Base-by-base conservation (phyloP, 164 flowering plant species). In the Chloranthus sessilifolius region DNA sequence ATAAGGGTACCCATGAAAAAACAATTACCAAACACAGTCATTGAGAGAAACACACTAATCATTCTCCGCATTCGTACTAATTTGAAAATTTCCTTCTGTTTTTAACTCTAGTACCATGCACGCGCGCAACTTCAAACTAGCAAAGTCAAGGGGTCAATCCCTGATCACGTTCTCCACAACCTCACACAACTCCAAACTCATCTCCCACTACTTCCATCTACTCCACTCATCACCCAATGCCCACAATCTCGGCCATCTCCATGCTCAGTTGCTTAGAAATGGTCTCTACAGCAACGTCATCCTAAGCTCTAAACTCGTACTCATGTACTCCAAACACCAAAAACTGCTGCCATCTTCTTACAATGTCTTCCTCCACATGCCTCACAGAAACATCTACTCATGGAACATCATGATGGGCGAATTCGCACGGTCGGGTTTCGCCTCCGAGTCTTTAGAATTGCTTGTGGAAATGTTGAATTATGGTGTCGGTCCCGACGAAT, bases 331-430 rank as follows among this genome's bases (percentile, higher is more conserved):
- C 45, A 55, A 54, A 25, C 60, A 48, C 44, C 14, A 35, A 22
- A 30, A 28, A 3, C 55, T 54, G 36, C 43, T 62, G 21, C 59
- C 65, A 5, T 21, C 43, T 22, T 40, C 65, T 9, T 16, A 17
- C 45, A 34, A 43, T 11, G 60, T 62, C 19, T 62, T 62, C 43
- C 23, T 33, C 51, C 60, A 62, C 56, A 62, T 62, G 65, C 60
- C 65, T 25, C 15, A 35, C 3, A 34, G 65, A 22, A 62, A 62
- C 49, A 49, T 50, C 31, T 62, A 33, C 40, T 62, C 65, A 3
- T 62, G 65, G 60, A 62, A 55, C 45, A 62, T 62, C 39, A 55
- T 62, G n/a, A 62, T 62, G 25, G 65, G 65, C 14, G 65, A 55
- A 44, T 48, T 62, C 37, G 33, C 59, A 4, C 50, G 65, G 4